A percentile compares a stretch with the other conserved stretches of the same genome.
Evolutionary conservation across 306 rosid species (phyloP).

Genomic region (Lithocarpus polystachyus): DNA sequence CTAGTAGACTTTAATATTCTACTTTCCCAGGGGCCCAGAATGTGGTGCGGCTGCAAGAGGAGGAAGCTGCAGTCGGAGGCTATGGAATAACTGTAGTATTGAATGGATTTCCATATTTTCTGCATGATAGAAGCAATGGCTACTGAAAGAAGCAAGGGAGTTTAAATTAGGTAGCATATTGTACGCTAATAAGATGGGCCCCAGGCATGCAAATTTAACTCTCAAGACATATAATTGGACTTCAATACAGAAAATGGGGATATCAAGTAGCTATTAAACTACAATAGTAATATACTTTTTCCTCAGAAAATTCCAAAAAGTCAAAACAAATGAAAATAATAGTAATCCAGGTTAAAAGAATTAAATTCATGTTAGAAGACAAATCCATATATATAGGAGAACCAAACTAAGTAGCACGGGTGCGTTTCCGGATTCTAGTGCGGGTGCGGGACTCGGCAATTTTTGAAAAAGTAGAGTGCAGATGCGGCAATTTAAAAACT

Average conservation of each 20-base stretch:
- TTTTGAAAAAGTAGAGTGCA: no score
- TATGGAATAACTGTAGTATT: conserved; percentile 63
- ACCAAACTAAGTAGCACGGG: no score
- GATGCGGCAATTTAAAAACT: no score
- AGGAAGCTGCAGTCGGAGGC: conserved; percentile 49
- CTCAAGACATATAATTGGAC: background rate
- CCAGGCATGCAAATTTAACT: background rate
- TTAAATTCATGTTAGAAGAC: background rate
- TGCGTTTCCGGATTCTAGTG: no score
- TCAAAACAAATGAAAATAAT: background rate
- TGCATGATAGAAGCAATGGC: conserved; percentile 39
- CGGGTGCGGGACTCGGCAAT: no score
- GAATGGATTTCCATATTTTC: conserved; percentile 83
- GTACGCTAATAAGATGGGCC: background rate
- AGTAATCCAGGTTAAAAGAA: background rate
- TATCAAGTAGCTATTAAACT: background rate
- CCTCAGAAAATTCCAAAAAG: conserved; percentile 15
- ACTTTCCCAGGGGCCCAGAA: conserved; percentile 35
- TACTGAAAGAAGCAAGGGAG: conserved; percentile 19
- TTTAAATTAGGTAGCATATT: background rate
- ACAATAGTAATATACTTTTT: background rate
- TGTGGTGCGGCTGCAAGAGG: conserved; percentile 41
- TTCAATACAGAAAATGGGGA: background rate
- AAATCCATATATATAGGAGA: background rate
- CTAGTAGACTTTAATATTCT: conserved; percentile 11